Conservation (phyloP, 2,329 filamentous ascomycete species). For the Cladosporium sp. region DNA sequence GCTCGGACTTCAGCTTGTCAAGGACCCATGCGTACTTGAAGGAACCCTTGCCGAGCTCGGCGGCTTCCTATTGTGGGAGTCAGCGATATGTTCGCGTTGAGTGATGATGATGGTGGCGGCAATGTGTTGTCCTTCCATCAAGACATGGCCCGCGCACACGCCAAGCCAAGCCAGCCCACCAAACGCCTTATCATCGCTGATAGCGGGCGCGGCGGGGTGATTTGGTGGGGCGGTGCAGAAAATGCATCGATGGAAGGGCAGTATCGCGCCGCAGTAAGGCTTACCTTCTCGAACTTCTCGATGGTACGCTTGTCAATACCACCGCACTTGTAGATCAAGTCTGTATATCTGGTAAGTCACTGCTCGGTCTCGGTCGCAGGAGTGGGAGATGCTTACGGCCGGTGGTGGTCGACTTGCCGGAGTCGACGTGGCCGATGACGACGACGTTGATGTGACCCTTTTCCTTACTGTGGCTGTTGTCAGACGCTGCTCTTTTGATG, state of each 20-base stretch:
- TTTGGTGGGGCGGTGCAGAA: conserved; percentile 5
- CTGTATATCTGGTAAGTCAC: conserved; percentile 57
- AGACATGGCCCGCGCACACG: background rate
- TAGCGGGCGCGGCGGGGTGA: conserved; percentile 9
- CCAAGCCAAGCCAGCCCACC: conserved; percentile 4
- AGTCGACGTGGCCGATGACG: conserved; percentile 99
- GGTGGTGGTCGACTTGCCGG: conserved; percentile 96
- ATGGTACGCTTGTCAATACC: conserved; percentile 99
- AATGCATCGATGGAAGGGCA: conserved; percentile 14
- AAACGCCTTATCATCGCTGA: conserved; percentile 5
- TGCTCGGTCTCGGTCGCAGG: conserved; percentile 26
- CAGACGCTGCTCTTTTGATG: conserved; percentile 25
- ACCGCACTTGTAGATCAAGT: conserved; percentile 99
- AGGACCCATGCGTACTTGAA: conserved; percentile 99
- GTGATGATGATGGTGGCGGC: background rate
- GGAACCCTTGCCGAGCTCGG: conserved; percentile 98
- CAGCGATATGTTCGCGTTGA: conserved; percentile 27
- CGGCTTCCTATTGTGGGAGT: conserved; percentile 69
- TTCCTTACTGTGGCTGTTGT: conserved; percentile 66
- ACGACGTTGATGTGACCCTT: conserved; percentile 94
- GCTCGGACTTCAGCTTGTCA: conserved; percentile 99
- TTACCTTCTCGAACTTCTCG: conserved; percentile 99
- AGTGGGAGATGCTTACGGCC: conserved; percentile 56
- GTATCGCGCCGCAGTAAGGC: conserved; percentile 9
- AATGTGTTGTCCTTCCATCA: background rate